Base-by-base conservation (phyloP, 2,329 filamentous ascomycete species). In the Thermoascus crustaceus region DNA sequence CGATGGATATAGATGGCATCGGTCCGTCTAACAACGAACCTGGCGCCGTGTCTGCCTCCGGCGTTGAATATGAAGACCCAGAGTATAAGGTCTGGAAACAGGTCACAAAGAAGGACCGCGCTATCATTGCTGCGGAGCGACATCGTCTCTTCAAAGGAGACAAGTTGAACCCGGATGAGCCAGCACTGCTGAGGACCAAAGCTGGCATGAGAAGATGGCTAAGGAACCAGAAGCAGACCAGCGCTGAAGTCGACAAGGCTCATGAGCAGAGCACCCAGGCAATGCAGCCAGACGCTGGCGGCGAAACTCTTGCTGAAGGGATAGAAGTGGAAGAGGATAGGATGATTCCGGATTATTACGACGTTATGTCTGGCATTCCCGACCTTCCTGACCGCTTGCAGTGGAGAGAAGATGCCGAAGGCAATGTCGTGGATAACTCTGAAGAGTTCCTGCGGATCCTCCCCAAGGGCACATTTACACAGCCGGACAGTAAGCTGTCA, bases 31-130 rank as follows among this genome's bases (percentile, higher is more conserved):
- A 85, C 24, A 80, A 77, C 45, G 79, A 80, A 34, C 74, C 77
- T 1, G 72, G 84, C 37, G 76, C 75, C 10, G 72, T 82, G 39
- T 75, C 75, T 19, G 73, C 70, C 9, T 83, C 93, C 48, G 85
- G 94, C 47, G 73, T 76, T 8, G 86, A 86, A 47, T 78, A 93
- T 48, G 88, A 96, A 49, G 88, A 96, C 39, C 66, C 75, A 2
- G 89, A 95, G 55, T 94, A 91, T 65, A 94, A 93, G 58, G 84
- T 91, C 22, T 98, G 93, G 91, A 98, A 96, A 66, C 89, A 96
- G 61, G 86, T 94, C 25, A 98, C 91, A 2, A 96, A 96, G 64
- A 95, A 91, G 57, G 88, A 94, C 52, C 80, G 91, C 43, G 91
- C 91, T 3, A 68, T 82, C 16, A 78, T 89, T 35, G 83, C 91